These are phyloP conservation scores for Xylariaceae sp. DNA, from an alignment of 2,329 filamentous ascomycete species.

Conservation along the genomic window DNA sequence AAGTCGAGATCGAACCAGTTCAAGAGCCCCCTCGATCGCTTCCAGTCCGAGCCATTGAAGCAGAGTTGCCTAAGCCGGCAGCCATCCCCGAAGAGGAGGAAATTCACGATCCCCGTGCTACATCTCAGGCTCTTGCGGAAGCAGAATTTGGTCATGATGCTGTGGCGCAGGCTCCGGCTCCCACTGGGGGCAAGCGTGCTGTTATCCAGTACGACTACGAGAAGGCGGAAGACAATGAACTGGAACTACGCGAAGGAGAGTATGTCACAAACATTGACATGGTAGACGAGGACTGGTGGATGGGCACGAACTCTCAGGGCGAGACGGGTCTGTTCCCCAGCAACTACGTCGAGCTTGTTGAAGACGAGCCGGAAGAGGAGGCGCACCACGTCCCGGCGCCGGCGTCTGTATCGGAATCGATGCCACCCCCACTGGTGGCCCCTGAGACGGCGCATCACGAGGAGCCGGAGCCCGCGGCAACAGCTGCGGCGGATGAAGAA, in stretches of 20 bases:
- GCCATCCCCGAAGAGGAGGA: conserved; percentile 63
- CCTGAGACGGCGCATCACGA: conserved; percentile 23
- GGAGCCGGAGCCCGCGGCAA: conserved; percentile 36
- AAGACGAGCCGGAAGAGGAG: conserved; percentile 43
- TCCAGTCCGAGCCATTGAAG: conserved; percentile 60
- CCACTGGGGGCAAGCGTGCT: conserved; percentile 64
- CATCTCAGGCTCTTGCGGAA: conserved; percentile 52
- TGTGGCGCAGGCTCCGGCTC: conserved; percentile 32
- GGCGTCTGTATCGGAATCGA: conserved; percentile 35
- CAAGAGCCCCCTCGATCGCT: conserved; percentile 54
- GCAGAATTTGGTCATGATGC: conserved; percentile 39
- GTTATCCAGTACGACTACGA: conserved; percentile 93
- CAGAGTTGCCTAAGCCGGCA: conserved; percentile 59
- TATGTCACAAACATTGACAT: conserved; percentile 89
- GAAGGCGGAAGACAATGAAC: conserved; percentile 94
- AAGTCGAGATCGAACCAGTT: conserved; percentile 49
- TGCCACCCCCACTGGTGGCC: conserved; percentile 35
- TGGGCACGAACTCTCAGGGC: conserved; percentile 81
- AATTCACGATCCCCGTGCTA: conserved; percentile 57
- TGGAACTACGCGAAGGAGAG: conserved; percentile 85
- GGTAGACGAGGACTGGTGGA: conserved; percentile 99
- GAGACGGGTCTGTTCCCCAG: conserved; percentile 91
- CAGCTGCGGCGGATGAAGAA: conserved; percentile 37
- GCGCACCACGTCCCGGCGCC: conserved; percentile 31
- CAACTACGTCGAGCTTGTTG: conserved; percentile 90